Base-by-base conservation (phyloP, 2,329 filamentous ascomycete species). In the Exophiala oligosperma region DNA sequence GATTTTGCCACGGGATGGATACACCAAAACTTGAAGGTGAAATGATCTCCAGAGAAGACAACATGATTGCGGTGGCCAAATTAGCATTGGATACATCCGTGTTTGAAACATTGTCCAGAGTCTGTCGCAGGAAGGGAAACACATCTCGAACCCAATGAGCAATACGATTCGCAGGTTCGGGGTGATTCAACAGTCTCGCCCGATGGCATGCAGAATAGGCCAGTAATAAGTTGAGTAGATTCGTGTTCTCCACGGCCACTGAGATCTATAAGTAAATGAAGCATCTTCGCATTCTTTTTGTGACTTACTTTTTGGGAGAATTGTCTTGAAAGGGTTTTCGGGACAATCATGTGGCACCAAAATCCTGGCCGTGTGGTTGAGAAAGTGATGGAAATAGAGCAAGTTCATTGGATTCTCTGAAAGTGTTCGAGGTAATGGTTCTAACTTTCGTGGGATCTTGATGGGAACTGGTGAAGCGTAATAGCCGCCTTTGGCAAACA, bases 171-270 rank as follows among this genome's bases (percentile, higher is more conserved):
- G 81, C 82, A 4, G 91, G 91, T 69, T 93, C 90, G 0, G 82
- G 81, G 62, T 93, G 88, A 32, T 83, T 82, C 21, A 94, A 77
- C 32, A 93, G 82, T 46, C 88, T 84, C 8, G 91, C 89, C 56
- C 90, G 84, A 70, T 95, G 91, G 28, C 87, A 90, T n/a, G 91
- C 91, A 66, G 89, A 91, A 71, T 92, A 95, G 21, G 91, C 88
- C 24, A 95, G 80, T 49, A 94, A 77, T 32, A 95, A 77, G 64
- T 90, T 89, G 52, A 95, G 79, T 1, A 95, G 81, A 67, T 91
- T 88, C 2, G 66, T 63, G 52, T 71, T 69, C 58, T 71, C 69
- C 49, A 77, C 71, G 4, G 76, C 76, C 76, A 79, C 76, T 78
- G 24, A 29, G 73, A 73, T 43, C 80, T 77, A 65, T 84, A 77